Evolutionary conservation across 768 basidiomycete species (phyloP).

Genomic region (Lentinula sp.): DNA sequence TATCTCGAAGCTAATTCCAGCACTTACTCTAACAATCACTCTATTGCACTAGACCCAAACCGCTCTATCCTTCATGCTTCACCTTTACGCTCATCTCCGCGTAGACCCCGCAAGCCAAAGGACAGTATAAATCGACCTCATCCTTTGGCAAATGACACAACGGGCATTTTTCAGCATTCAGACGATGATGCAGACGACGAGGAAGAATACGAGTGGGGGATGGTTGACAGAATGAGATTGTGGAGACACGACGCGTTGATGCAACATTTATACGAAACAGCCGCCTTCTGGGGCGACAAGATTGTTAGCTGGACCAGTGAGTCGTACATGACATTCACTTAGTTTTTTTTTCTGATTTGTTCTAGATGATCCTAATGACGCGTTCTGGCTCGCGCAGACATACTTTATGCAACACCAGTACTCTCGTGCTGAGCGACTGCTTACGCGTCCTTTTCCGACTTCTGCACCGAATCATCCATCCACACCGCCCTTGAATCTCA

Average conservation of each 20-base stretch:
- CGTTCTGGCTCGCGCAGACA: conserved; percentile 98
- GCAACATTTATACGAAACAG: conserved; percentile 97
- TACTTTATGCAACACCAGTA: conserved; percentile 97
- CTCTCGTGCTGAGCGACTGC: conserved; percentile 85
- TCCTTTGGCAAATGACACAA: conserved; percentile 73
- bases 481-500: conserved; percentile 24
- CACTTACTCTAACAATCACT: conserved; percentile 46
- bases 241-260: conserved; percentile 98
- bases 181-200: conserved; percentile 55
- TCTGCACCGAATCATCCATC: conserved; percentile 33
- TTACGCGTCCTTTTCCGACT: conserved; percentile 80
- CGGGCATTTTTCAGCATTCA: conserved; percentile 72
- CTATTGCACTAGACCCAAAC: conserved; percentile 71
- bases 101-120: conserved; percentile 48
- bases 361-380: conserved; percentile 94
- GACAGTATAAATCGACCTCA: conserved; percentile 47
- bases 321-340: conserved; percentile 18
- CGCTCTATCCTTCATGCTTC: conserved; percentile 72
- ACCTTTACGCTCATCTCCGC: conserved; percentile 63
- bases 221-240: conserved; percentile 91
- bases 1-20: conserved; percentile 62
- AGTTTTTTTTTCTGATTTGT: conserved; percentile 7
- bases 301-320: conserved; percentile 92
- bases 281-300: conserved; percentile 98
- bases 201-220: conserved; percentile 67